Conservation (phyloP, 2,329 filamentous ascomycete genomes). For the Apiospora pterosperma region DNA sequence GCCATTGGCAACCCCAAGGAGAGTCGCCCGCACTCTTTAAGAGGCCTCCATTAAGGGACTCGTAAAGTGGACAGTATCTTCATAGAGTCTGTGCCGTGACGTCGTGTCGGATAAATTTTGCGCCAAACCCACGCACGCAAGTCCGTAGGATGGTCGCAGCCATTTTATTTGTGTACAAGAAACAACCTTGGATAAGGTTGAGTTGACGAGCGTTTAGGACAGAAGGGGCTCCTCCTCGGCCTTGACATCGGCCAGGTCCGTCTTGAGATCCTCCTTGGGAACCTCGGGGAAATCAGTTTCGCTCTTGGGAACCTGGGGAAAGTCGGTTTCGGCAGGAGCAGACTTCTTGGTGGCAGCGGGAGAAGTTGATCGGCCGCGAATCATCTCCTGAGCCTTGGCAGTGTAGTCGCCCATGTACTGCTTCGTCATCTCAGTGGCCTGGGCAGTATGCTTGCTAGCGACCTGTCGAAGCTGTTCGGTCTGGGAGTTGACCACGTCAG, state of each 20-base stretch:
- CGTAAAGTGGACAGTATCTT: constrained; percentile 6
- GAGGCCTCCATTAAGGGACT: not conserved
- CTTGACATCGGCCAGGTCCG: constrained; percentile 9
- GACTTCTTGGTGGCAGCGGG: constrained; percentile 38
- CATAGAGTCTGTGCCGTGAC: not conserved
- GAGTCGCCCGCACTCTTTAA: not conserved
- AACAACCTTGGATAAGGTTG: not conserved
- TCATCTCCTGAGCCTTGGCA: constrained; percentile 62
- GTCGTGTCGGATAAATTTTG: not conserved
- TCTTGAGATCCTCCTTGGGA: constrained; percentile 34
- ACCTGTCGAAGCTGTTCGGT: constrained; percentile 59
- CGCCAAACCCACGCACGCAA: not conserved
- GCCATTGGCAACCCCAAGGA: not conserved
- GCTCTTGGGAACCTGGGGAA: constrained; percentile 41
- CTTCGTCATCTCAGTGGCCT: constrained; percentile 62
- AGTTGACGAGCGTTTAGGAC: not conserved
- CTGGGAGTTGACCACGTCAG: constrained; percentile 58
- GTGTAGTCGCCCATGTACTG: constrained; percentile 67
- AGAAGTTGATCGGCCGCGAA: constrained; percentile 46
- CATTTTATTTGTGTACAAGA: not conserved
- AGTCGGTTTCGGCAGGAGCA: constrained; percentile 37
- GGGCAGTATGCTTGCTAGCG: constrained; percentile 61
- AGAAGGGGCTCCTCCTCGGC: constrained; percentile 25
- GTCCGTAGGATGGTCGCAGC: not conserved
- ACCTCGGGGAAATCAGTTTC: constrained; percentile 15